Percentiles rank a stretch among this genome's conserved stretches.
These are phyloP conservation scores for Penicillium sp. DNA, from an alignment of 2,329 filamentous ascomycete species.

Conservation along the genomic window DNA sequence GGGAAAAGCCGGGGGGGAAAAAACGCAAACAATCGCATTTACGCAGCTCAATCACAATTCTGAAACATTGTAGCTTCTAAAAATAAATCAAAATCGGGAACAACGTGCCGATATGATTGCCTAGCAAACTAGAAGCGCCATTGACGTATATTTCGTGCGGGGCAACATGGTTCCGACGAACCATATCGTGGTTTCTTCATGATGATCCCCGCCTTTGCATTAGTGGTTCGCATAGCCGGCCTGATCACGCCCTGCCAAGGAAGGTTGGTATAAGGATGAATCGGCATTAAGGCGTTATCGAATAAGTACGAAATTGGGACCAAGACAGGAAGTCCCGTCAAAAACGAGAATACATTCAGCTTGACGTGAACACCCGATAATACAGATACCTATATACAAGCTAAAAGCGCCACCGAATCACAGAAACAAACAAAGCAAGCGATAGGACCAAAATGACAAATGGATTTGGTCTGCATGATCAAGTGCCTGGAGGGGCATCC, in stretches of 20 bases:
- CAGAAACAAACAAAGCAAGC: conserved; percentile 1
- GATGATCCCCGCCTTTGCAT: not conserved
- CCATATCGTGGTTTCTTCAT: not conserved
- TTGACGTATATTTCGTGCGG: not conserved
- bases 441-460: not conserved
- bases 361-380: conserved; percentile 11
- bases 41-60: not conserved
- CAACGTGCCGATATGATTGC: no score
- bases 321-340: not conserved
- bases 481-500: not conserved
- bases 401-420: conserved; percentile 9
- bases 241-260: not conserved
- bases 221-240: not conserved
- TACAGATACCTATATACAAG: conserved; percentile 17
- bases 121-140: not conserved
- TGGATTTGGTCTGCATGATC: not conserved
- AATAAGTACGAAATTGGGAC: not conserved
- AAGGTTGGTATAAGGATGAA: not conserved
- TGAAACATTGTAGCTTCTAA: not conserved
- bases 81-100: not conserved
- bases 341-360: conserved; percentile 6
- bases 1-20: no score
- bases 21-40: no score
- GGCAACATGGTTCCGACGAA: not conserved
- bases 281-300: not conserved